Evolutionary conservation across 495 filamentous ascomycete species (phyloP), one percentile per base, ranked within the genome.

Genomic region (Penicillium odoratum): DNA sequence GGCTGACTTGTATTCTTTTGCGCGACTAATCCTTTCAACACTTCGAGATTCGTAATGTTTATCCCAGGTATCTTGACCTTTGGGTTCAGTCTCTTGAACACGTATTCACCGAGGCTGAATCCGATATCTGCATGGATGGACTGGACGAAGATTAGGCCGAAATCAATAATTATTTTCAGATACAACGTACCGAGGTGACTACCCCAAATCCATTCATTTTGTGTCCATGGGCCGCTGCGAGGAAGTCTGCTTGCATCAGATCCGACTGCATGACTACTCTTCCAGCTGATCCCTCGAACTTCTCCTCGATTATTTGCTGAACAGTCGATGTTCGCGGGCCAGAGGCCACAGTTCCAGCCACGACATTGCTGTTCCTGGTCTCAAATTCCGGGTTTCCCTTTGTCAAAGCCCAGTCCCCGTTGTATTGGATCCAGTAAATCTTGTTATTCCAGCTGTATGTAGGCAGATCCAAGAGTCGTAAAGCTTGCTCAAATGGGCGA

Each of bases 391-490:
- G 42, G 18, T 50, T 54, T 7, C 66, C 75, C 46, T 76, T 77
- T n/a, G 61, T 63, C 5, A 79, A 61, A 8, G 44, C 30, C 70
- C 71, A 78, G 51, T 69, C 55, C 1, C 62, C 63, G 4, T 59
- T 52, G 48, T 81, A 81, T 8, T 68, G 64, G 5, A 81, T 69
- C 78, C 78, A 81, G 54, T 77, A 75, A 31, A 69, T 74, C 46
- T 70, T 71, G 3, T 64, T 29, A 38, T 74, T 68, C 69, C 69
- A 80, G 0, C 73, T 70, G 58, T 94, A 94, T 5, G 79, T 67
- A 5, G 88, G 88, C 1, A 92, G 79, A n/a, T 82, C 67, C 0
- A 92, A 63, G 8, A 90, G 72, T 7, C 74, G 68, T 4, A 81
- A 77, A 10, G 73, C 78, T 4, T 68, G 56, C 25, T 70, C 63